Percentiles rank a stretch among this genome's conserved stretches.
Evolutionary conservation across 2,329 filamentous ascomycete genomes (phyloP).

Genomic region (Dothideomycetes sp.): DNA sequence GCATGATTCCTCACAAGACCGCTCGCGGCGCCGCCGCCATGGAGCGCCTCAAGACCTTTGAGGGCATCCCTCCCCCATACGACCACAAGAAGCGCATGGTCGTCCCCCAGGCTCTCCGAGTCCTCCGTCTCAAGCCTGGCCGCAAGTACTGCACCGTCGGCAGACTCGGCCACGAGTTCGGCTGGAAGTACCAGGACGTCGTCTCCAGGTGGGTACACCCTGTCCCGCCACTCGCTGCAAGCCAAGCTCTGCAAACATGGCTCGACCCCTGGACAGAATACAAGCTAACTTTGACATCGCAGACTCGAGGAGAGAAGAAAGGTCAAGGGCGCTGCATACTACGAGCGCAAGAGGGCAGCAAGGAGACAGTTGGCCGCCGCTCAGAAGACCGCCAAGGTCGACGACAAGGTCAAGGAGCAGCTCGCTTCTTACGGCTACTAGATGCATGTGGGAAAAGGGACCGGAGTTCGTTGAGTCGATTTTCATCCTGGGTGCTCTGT

Average conservation of each 20-base stretch:
- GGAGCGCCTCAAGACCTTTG: slow-evolving; percentile 99
- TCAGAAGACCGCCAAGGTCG: slow-evolving; percentile 81
- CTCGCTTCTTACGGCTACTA: slow-evolving; percentile 91
- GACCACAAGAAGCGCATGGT: slow-evolving; percentile 99
- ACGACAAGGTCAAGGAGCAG: slow-evolving; percentile 77
- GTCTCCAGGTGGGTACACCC: slow-evolving; percentile 71
- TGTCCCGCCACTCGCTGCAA: too few relatives aligned
- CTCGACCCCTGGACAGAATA: background rate
- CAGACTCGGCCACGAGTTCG: slow-evolving; percentile 95
- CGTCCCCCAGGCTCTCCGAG: slow-evolving; percentile 93
- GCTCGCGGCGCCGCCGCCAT: slow-evolving; percentile 90
- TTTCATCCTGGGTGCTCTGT: slow-evolving; percentile 6
- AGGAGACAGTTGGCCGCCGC: slow-evolving; percentile 83
- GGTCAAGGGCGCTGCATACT: slow-evolving; percentile 98
- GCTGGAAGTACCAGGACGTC: slow-evolving; percentile 99
- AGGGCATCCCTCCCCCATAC: slow-evolving; percentile 97
- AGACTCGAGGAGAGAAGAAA: slow-evolving; percentile 99
- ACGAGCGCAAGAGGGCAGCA: slow-evolving; percentile 98
- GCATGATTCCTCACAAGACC: slow-evolving; percentile 99
- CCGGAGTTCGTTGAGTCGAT: slow-evolving; percentile 6
- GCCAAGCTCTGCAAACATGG: too few relatives aligned
- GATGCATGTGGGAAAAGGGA: slow-evolving; percentile 15
- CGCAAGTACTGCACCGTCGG: slow-evolving; percentile 99
- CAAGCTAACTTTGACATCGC: slow-evolving; percentile 13
- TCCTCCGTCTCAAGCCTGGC: slow-evolving; percentile 93